phyloP scores from a whole-genome alignment of 768 basidiomycete species.

The Psilocybe subaeruginosa region DNA sequence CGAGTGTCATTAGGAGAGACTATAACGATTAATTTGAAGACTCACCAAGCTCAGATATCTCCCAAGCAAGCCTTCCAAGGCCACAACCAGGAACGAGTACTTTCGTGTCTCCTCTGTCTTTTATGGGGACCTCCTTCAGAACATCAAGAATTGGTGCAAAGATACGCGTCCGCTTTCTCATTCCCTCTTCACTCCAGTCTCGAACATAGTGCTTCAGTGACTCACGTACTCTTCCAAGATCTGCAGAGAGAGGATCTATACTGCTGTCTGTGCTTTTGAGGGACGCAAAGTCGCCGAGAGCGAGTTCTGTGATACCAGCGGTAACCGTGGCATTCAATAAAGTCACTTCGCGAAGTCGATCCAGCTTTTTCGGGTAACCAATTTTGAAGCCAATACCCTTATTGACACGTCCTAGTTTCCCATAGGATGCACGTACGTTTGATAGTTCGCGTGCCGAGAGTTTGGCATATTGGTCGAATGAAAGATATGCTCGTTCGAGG shows the following conservation, averaged over 20 bases:
- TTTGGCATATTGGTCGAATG: conserved; percentile 45
- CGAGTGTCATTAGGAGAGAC: not conserved
- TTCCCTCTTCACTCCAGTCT: conserved; percentile 69
- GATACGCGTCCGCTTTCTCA: conserved; percentile 52
- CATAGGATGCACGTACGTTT: conserved; percentile 46
- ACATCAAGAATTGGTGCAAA: conserved; percentile 60
- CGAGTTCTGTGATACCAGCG: conserved; percentile 40
- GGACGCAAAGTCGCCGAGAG: conserved; percentile 25
- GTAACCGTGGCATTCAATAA: conserved; percentile 40
- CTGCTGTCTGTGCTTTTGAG: conserved; percentile 16
- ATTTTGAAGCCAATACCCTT: conserved; percentile 53
- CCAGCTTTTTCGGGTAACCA: conserved; percentile 58
- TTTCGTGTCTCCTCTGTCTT: conserved; percentile 33
- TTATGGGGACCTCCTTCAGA: conserved; percentile 33
- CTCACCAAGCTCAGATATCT: conserved; percentile 62
- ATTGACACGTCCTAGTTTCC: conserved; percentile 43
- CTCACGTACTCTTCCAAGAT: conserved; percentile 57
- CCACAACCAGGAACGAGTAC: conserved; percentile 70
- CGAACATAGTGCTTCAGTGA: conserved; percentile 70
- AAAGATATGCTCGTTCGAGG: conserved; percentile 41
- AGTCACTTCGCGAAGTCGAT: conserved; percentile 43
- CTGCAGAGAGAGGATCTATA: conserved; percentile 27
- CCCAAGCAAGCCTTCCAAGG: conserved; percentile 68
- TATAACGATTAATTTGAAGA: not conserved
- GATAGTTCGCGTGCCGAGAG: conserved; percentile 45